Evolutionary conservation across 202 grass and related monocot genomes (phyloP), one percentile per base, ranked within the genome.

Genomic region (Saccharum hybrid): DNA sequence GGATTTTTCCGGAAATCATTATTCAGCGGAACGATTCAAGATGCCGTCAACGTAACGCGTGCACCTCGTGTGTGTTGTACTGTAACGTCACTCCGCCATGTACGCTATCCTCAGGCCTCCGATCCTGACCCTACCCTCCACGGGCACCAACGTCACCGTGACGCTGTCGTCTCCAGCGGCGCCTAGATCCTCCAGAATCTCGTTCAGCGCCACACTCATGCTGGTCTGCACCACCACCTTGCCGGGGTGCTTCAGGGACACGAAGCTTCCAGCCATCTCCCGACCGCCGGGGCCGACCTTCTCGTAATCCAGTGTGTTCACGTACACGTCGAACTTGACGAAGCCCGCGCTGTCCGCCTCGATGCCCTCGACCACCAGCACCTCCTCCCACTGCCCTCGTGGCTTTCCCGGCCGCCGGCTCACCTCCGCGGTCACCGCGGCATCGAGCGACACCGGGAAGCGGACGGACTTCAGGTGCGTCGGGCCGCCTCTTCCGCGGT

Each of bases 261-360:
- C 82, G 5, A 94, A 97, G 79, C 83, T 94, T 9, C 90, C 91
- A 3, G 89, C 94, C 52, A 94, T 66, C 74, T 97, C 91, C 31
- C 85, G 30, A 1, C 81, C 82, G 6, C 85, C 81, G 0, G 87
- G 62, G 19, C 22, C 30, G 1, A 92, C 70, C 63, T 80, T 85
- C 3, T 83, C 62, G 16, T 88, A 40, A 56, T 97, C 82, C 22
- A 52, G 22, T 1, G 91, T 80, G 73, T 97, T 90, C 23, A 97
- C 61, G 36, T 85, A 92, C 16, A 94, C 91, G 36, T 97, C 89
- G 57, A 97, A 94, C 74, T 88, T 94, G 19, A 91, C 74, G 18
- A 85, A 83, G 1, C 43, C 66, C 4, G 80, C 79, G 36, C 68
- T 66, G 59, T 88, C 81, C 0, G 75, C 65, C 81, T 87, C 77